Conservation (phyloP, 2,329 filamentous ascomycete species). For the Arthrobotrys iridis region DNA sequence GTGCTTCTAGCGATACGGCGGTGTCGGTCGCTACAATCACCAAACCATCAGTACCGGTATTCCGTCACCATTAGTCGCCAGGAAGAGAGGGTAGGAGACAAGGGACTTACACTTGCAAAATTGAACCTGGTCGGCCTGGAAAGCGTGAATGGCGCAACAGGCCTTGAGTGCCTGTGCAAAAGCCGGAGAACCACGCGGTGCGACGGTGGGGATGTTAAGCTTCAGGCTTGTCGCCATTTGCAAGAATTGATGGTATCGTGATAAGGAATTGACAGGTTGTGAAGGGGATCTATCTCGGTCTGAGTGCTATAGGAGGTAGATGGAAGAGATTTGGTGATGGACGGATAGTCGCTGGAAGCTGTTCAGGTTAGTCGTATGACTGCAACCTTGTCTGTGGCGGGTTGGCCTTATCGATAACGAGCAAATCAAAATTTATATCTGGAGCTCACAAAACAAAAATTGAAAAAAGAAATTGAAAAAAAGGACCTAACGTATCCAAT, state of each 20-base stretch:
- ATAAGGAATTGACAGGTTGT: no score
- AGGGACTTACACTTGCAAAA: conserved; percentile 56
- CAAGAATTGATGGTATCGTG: not conserved
- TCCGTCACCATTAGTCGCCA: not conserved
- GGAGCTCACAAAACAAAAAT: no score
- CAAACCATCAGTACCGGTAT: not conserved
- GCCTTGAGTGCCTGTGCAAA: conserved; percentile 58
- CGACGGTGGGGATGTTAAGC: conserved; percentile 58
- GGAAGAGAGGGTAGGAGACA: not conserved
- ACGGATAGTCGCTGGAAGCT: not conserved
- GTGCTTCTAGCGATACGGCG: conserved; percentile 56
- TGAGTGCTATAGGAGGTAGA: no score
- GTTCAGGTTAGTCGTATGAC: not conserved
- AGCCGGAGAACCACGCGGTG: conserved; percentile 56
- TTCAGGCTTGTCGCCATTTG: conserved; percentile 56
- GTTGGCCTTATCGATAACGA: not conserved
- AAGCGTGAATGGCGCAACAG: conserved; percentile 57
- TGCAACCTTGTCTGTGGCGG: not conserved
- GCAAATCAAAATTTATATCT: not conserved
- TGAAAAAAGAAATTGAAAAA: no score
- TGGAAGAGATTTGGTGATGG: no score
- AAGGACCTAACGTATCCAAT: no score
- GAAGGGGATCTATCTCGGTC: no score
- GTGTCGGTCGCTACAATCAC: conserved; percentile 49
- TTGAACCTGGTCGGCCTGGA: conserved; percentile 56